Conservation (phyloP, 2,329 filamentous ascomycete genomes). For the Beauveria australis region DNA sequence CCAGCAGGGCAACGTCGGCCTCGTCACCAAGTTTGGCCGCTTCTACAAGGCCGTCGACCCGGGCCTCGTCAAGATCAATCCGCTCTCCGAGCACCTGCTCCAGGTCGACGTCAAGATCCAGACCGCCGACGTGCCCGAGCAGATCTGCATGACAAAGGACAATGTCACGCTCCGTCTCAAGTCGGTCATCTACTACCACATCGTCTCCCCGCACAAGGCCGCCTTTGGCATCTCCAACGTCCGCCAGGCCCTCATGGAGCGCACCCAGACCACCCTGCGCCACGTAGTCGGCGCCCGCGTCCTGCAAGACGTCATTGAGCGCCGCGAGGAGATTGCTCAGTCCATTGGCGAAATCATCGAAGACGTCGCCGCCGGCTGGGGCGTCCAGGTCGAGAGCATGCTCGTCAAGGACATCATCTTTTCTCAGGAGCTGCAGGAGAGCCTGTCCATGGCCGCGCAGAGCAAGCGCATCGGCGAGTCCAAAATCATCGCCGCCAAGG, state of each 20-base stretch:
- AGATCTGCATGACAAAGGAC: conserved; percentile 99
- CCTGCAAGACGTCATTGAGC: conserved; percentile 96
- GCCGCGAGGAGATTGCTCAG: conserved; percentile 91
- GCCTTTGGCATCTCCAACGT: conserved; percentile 95
- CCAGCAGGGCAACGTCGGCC: conserved; percentile 83
- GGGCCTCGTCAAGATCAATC: conserved; percentile 95
- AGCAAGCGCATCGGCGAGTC: conserved; percentile 96
- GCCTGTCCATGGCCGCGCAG: conserved; percentile 95
- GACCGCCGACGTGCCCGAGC: conserved; percentile 91
- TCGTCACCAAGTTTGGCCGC: conserved; percentile 90
- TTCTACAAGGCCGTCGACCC: conserved; percentile 96
- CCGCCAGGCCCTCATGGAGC: conserved; percentile 91
- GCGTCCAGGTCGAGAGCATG: conserved; percentile 95
- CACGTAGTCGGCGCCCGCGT: conserved; percentile 95
- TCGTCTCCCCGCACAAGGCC: conserved; percentile 89
- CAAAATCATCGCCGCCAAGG: conserved; percentile 95
- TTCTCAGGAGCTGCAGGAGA: conserved; percentile 89
- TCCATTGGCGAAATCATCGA: conserved; percentile 97
- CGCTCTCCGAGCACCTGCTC: conserved; percentile 78
- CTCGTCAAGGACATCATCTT: conserved; percentile 99
- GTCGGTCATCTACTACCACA: conserved; percentile 98
- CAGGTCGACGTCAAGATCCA: conserved; percentile 99
- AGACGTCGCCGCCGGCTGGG: conserved; percentile 88
- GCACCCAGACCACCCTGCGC: conserved; percentile 93
- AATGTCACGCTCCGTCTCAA: conserved; percentile 92